Conservation (phyloP, 371 early-diverging fungal species). For the Mucor velutinosus region DNA sequence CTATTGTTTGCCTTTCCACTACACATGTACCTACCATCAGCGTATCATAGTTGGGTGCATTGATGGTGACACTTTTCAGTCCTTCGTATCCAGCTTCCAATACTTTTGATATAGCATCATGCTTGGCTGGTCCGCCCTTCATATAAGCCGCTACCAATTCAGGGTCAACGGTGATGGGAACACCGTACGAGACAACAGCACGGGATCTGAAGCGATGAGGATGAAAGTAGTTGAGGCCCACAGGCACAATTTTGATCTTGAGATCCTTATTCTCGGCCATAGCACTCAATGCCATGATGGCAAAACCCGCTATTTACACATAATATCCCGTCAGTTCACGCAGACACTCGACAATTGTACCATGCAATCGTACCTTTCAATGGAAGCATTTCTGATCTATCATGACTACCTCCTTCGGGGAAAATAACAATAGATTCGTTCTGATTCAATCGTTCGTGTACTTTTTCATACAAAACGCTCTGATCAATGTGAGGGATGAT, state of each 20-base stretch:
- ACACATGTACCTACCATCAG: slow-evolving; percentile 52
- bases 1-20: neutral
- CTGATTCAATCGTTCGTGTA: slow-evolving; percentile 64
- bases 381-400: slow-evolving; percentile 85
- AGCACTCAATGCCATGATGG: slow-evolving; percentile 84
- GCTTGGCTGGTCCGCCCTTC: slow-evolving; percentile 70
- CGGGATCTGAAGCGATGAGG: slow-evolving; percentile 88
- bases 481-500: slow-evolving; percentile 81
- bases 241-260: slow-evolving; percentile 86
- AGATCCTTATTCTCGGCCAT: slow-evolving; percentile 73
- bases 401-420: slow-evolving; percentile 93
- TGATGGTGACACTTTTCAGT: slow-evolving; percentile 79
- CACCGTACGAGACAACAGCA: slow-evolving; percentile 87
- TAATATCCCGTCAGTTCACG: slow-evolving; percentile 12
- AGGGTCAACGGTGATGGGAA: slow-evolving; percentile 67
- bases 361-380: slow-evolving; percentile 59
- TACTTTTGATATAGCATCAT: slow-evolving; percentile 68
- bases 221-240: slow-evolving; percentile 86
- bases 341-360: neutral
- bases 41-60: slow-evolving; percentile 80
- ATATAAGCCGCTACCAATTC: slow-evolving; percentile 71
- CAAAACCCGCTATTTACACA: slow-evolving; percentile 56
- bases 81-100: slow-evolving; percentile 65
- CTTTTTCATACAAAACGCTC: slow-evolving; percentile 68
- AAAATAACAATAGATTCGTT: slow-evolving; percentile 83